These are phyloP conservation scores for Boletus rex-veris DNA, from an alignment of 768 basidiomycete species.

Conservation along the genomic window DNA sequence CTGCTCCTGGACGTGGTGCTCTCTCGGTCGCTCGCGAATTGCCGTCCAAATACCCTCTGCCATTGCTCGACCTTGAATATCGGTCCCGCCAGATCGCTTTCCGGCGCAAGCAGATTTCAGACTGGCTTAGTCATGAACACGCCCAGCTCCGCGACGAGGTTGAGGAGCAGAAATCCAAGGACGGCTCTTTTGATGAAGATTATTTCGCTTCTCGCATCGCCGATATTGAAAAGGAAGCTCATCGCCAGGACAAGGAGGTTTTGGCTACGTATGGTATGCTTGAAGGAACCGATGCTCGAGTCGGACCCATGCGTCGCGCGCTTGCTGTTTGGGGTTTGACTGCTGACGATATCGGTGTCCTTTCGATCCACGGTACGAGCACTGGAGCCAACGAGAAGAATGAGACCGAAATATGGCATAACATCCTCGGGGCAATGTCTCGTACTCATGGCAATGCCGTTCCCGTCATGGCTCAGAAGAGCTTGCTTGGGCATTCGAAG, in stretches of 20 bases:
- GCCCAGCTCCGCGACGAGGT: slow-evolving; percentile 79
- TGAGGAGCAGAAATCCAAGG: slow-evolving; percentile 52
- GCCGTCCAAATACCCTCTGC: slow-evolving; percentile 70
- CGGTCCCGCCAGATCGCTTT: slow-evolving; percentile 92
- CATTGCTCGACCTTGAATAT: slow-evolving; percentile 81
- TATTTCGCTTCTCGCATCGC: slow-evolving; percentile 76
- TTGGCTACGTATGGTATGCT: slow-evolving; percentile 96
- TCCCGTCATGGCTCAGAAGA: slow-evolving; percentile 97
- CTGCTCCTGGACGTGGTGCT: slow-evolving; percentile 93
- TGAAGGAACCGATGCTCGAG: slow-evolving; percentile 76
- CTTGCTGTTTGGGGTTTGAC: slow-evolving; percentile 95
- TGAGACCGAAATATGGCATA: slow-evolving; percentile 96
- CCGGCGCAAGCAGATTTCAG: slow-evolving; percentile 91
- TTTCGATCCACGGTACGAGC: slow-evolving; percentile 88
- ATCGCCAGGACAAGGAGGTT: slow-evolving; percentile 88
- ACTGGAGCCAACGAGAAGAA: slow-evolving; percentile 94
- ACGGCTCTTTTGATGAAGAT: slow-evolving; percentile 52
- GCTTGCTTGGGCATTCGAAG: slow-evolving; percentile 94
- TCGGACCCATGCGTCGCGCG: slow-evolving; percentile 91
- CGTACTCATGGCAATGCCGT: slow-evolving; percentile 96
- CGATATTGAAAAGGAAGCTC: slow-evolving; percentile 87
- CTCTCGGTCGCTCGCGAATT: slow-evolving; percentile 86
- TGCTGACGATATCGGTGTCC: slow-evolving; percentile 87
- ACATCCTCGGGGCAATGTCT: slow-evolving; percentile 82
- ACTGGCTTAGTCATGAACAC: slow-evolving; percentile 92